Evolutionary conservation across 305 asterid genomes (phyloP), one percentile per base, ranked within the genome.

Genomic region (Rubia tinctorum): DNA sequence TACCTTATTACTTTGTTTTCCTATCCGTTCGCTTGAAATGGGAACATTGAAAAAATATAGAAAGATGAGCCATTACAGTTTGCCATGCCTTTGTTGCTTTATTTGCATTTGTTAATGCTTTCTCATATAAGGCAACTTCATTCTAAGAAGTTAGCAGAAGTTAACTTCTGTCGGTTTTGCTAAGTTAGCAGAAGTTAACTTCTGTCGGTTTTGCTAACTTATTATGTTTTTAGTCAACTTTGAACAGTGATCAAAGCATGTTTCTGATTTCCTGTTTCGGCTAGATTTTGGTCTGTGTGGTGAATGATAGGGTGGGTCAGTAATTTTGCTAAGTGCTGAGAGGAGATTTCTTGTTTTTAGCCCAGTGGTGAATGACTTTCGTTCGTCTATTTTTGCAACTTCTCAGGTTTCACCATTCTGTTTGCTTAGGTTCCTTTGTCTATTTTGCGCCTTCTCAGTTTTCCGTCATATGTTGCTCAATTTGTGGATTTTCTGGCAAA

Each of bases 1-100:
- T 74, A 71, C 72, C 92, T 77, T 39, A 13, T 74, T 37, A 43
- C n/a, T 44, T 22, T 53, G 23, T 20, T 53, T 53, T 53, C 59
- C 22, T 53, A 9, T 53, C 23, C 4, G 60, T 11, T 53, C 1
- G n/a, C 60, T 3, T 53, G 11, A 53, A 53, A 53, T 18, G 68
- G 45, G 2, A 18, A 37, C 12, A 8, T 9, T 65, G 42, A 34
- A 34, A 34, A 34, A 34, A 42, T 6, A 17, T 39, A 15, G 4
- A 15, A 11, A 10, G 45, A 30, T 39, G 23, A 17, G 13, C 13
- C 11, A n/a, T 66, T 64, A 62, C 4, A 18, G 18, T 39, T 39
- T 65, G 51, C 17, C 51, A 65, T 17, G 14, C 69, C 6, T 40
- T 37, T 63, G 25, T 6, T 63, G 20, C 42, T 22, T 44, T 68